Percentiles rank a stretch among this genome's conserved stretches.
Conservation (phyloP, 2,329 filamentous ascomycete genomes). For the Colletotrichum orchidophilum region DNA sequence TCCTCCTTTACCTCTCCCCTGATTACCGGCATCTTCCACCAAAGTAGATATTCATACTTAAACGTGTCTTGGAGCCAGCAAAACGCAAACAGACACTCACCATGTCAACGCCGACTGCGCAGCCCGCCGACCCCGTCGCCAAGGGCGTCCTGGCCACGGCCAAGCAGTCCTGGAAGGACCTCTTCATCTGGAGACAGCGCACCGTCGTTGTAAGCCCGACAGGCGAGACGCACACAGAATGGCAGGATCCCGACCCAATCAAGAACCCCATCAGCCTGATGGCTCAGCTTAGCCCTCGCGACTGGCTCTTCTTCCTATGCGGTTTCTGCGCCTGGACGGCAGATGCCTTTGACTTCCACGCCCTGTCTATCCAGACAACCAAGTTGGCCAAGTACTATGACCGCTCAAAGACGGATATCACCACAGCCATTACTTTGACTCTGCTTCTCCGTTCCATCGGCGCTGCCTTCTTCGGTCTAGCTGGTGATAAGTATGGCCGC, state of each 20-base stretch:
- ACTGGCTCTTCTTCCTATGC: constrained; percentile 81
- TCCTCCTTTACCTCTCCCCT: background rate
- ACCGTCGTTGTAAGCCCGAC: constrained; percentile 72
- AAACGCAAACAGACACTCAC: background rate
- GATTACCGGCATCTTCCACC: background rate
- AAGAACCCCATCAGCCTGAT: constrained; percentile 77
- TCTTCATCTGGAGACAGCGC: constrained; percentile 80
- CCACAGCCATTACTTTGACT: constrained; percentile 79
- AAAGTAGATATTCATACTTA: background rate
- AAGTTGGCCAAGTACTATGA: constrained; percentile 68
- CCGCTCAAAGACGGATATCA: constrained; percentile 70
- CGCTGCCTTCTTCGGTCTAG: constrained; percentile 78
- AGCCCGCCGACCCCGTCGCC: constrained; percentile 70
- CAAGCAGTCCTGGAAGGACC: constrained; percentile 70
- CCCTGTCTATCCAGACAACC: constrained; percentile 79
- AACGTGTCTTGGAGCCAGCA: background rate
- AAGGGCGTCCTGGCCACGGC: constrained; percentile 72
- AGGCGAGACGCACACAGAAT: constrained; percentile 73
- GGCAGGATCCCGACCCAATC: constrained; percentile 72
- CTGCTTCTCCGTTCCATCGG: constrained; percentile 79
- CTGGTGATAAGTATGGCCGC: constrained; percentile 81
- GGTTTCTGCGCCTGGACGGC: constrained; percentile 81
- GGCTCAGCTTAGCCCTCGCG: constrained; percentile 67
- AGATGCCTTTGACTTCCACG: constrained; percentile 87
- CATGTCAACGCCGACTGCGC: constrained; percentile 47